phyloP scores from a whole-genome alignment of 176 grass and related monocot species.

The Aegilops speltoides region DNA sequence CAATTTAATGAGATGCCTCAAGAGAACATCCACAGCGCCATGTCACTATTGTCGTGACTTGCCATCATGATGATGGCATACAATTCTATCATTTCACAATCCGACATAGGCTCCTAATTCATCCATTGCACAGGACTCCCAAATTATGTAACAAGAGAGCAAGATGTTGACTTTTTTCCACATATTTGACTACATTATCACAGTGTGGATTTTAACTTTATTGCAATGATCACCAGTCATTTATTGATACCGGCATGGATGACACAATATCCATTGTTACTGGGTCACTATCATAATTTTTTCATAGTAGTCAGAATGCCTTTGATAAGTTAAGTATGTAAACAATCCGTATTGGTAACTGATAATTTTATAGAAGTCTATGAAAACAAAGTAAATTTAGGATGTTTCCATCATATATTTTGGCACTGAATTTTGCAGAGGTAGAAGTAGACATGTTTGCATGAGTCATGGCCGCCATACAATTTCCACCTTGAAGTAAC shows the following conservation, averaged over 20 bases:
- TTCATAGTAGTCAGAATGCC: neutral
- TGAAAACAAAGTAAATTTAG: neutral
- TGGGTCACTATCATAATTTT: neutral
- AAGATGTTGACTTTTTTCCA: too few relatives aligned
- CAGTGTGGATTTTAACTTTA: neutral
- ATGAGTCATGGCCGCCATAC: neutral
- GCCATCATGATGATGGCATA: neutral
- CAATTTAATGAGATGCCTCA: neutral
- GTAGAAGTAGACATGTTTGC: neutral
- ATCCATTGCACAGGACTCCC: too few relatives aligned
- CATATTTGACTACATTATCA: too few relatives aligned
- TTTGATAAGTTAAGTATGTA: neutral
- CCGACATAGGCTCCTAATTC: too few relatives aligned
- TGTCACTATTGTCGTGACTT: neutral
- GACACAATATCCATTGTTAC: neutral
- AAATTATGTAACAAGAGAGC: too few relatives aligned
- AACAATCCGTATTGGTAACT: neutral
- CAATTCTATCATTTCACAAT: too few relatives aligned
- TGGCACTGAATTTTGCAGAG: too few relatives aligned
- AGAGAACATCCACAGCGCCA: neutral
- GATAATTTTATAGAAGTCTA: neutral
- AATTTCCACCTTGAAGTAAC: neutral
- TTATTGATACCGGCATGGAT: neutral
- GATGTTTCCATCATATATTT: neutral
- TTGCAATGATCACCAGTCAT: neutral